Conservation (phyloP, 1,284 basidiomycete genomes). For the Phellinidium pouzarii region DNA sequence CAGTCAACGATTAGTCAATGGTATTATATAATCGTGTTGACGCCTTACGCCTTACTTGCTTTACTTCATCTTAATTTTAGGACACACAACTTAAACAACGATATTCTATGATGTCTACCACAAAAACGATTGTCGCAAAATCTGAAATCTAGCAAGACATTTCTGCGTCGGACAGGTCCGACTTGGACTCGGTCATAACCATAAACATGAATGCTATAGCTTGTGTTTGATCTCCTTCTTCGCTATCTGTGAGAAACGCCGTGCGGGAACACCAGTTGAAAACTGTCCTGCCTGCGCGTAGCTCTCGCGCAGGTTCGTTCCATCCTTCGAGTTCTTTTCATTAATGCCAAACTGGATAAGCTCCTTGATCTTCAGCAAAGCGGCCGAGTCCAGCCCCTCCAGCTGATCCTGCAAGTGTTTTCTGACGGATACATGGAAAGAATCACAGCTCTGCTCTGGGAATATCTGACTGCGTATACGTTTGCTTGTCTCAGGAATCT, state of each 20-base stretch:
- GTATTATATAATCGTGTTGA: too few relatives aligned
- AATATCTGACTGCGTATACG: constrained; percentile 47
- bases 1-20: background rate
- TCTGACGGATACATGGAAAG: constrained; percentile 49
- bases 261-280: constrained; percentile 47
- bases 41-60: too few relatives aligned
- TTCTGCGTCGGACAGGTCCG: too few relatives aligned
- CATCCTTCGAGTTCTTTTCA: constrained; percentile 60
- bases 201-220: constrained; percentile 34
- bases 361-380: constrained; percentile 46
- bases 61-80: too few relatives aligned
- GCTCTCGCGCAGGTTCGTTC: constrained; percentile 60
- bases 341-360: constrained; percentile 49
- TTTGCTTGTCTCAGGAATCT: constrained; percentile 10
- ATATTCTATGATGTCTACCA: too few relatives aligned
- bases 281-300: constrained; percentile 61
- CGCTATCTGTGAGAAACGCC: constrained; percentile 51
- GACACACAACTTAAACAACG: too few relatives aligned
- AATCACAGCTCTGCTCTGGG: constrained; percentile 41
- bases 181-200: too few relatives aligned
- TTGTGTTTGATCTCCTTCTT: constrained; percentile 62
- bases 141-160: too few relatives aligned
- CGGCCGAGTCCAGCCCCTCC: constrained; percentile 45
- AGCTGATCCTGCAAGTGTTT: constrained; percentile 44
- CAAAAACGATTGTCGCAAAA: too few relatives aligned